Base-by-base conservation (phyloP, 2,329 filamentous ascomycete species). In the Elsinoe arachidis region DNA sequence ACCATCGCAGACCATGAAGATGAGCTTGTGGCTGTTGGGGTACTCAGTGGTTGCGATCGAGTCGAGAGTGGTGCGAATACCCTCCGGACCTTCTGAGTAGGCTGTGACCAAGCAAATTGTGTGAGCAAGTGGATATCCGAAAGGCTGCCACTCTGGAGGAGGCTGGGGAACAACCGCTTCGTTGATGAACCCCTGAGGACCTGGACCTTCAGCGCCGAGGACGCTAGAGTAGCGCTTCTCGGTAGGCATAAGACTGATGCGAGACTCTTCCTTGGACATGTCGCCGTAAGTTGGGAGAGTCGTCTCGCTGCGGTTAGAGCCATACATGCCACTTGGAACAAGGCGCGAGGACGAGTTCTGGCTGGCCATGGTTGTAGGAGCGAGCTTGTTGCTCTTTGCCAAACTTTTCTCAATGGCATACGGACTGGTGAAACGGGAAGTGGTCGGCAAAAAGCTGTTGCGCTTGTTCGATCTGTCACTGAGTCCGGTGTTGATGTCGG, bases 31-130 rank as follows among this genome's bases (percentile, higher is more conserved):
- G 71, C 92, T 97, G 79, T 99, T 99, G 52, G 93, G 93, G 66
- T 99, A 99, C 72, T 99, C 95, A 2, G 93, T 99, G 73, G 89
- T 95, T 52, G 92, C 93, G 69, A 99, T 87, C 0, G 93, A 99
- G 73, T 99, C 91, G 26, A 99, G 77, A 0, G 93, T 99, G 0
- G 91, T 96, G 49, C 93, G 87, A 57, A 99, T 82, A 67, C 92
- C 93, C 60, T 95, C 87, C 62, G 87, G 89, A 63, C 93, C 93
- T 76, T 99, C 93, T 0, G 93, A 99, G 71, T 99, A 99, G 15
- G 90, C 90, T 23, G 95, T 99, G 53, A 99, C 91, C 63, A 99
- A 74, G 71, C 92, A 97, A 68, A 99, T 90, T 0, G 88, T 81
- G 72, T 99, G 93, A 47, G 91, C 93, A 63, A 99, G 77, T 12